Base-by-base conservation (phyloP, 2,329 filamentous ascomycete species). In the Ophiostoma sp. region DNA sequence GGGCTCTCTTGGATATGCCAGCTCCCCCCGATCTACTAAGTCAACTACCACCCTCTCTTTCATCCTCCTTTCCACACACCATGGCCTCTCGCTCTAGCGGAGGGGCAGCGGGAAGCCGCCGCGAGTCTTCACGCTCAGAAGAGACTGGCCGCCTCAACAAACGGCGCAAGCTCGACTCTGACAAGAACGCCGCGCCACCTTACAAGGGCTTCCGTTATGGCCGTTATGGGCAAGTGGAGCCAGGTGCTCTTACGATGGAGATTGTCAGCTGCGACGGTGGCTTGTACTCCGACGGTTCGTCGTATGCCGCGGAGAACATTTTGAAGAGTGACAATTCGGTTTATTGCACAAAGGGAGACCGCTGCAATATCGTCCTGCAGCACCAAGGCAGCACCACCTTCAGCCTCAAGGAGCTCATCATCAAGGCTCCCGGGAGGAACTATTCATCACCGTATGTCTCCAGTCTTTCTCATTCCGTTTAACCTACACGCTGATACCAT, bases 221-320 rank as follows among this genome's bases (percentile, higher is more conserved):
- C 28, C 91, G 90, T 78, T 94, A 92, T 80, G 95, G 95, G 22
- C 95, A 97, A 82, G 92, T 97, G 19, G 92, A 96, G 74, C 89
- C 93, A 0, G 95, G 94, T 3, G 87, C 89, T 76, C 84, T 98
- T 78, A 91, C 88, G 75, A 94, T 98, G 93, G 93, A 97, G 80
- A 90, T 98, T 75, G 88, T 93, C 68, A 96, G 91, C 84, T 98
- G 94, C 79, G 95, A 98, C 80, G 94, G 94, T 55, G 94, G 95
- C 59, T 86, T 89, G 73, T 90, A 87, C 78, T 85, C 87, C 69
- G 90, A 91, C 75, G 88, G 73, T 3, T 91, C 77, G 83, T 85
- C 72, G 12, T 93, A 93, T 76, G 87, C 88, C 15, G 90, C 91
- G 25, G 93, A 95, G 77, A 97, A 97, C 80, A 91, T 98, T 36